Evolutionary conservation across 768 basidiomycete species (phyloP), one percentile per base, ranked within the genome.

Genomic region (Arthromyces matolae): DNA sequence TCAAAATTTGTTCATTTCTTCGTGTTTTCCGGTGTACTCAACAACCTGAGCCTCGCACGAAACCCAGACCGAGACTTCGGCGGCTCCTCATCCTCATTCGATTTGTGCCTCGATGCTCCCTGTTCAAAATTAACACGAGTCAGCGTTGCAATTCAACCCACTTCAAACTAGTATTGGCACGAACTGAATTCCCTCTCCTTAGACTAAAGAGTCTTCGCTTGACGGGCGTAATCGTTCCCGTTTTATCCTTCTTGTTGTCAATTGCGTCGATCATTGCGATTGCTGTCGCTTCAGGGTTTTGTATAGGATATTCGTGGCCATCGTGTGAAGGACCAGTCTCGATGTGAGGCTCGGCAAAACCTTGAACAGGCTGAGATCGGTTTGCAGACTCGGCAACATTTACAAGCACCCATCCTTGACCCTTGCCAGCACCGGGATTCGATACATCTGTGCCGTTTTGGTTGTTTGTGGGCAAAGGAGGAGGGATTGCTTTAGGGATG

Each of bases 381-480:
- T 45, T 22, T 22, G 8, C 23, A 23, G 52, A 65, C 24, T 72
- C 71, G 49, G 81, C 81, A 13, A 84, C 76, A 42, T 81, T 84
- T 29, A 84, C 78, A 20, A 84, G 66, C 2, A 84, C 83, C 83
- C 83, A 84, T 20, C 83, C 83, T 56, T 79, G 68, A 13, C 76
- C 74, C 35, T 68, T 71, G 33, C 67, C 68, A 38, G 40, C 47
- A 40, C 19, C 45, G 3, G 45, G 42, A n/a, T n/a, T n/a, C 0
- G 47, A 45, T 25, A 50, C 51, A n/a, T n/a, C 19, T n/a, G 47
- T 35, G 13, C 13, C 39, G 4, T 25, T 27, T 16, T 16, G 27
- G n/a, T 40, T 32, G 27, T 48, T 54, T 31, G 37, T 25, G 41
- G 42, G 51, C 32, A 50, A 47, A n/a, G 49, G 35, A 22, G 64